Percentiles rank a stretch among this genome's conserved stretches.
These are phyloP conservation scores for Phytophthora foliorum DNA, from an alignment of 352 stramenopile species.

Conservation along the genomic window DNA sequence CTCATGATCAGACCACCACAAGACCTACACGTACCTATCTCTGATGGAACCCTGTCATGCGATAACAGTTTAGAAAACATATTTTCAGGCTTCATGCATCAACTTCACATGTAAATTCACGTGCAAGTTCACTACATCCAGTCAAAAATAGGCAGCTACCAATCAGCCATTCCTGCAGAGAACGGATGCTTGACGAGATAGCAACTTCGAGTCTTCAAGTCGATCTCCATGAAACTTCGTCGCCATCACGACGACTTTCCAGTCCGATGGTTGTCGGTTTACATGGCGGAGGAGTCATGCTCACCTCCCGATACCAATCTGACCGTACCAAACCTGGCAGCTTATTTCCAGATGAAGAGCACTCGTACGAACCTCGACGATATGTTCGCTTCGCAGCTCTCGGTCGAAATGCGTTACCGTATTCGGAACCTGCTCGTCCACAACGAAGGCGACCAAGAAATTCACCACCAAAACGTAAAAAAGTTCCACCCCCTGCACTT, in stretches of 20 bases:
- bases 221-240: not conserved
- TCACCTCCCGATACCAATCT: constrained; percentile 9
- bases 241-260: constrained; percentile 2
- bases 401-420: constrained; percentile 20
- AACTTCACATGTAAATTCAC: too few relatives aligned
- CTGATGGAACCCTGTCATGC: too few relatives aligned
- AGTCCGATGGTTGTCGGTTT: constrained; percentile 16
- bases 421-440: not conserved
- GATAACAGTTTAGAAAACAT: not conserved
- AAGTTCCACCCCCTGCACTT: not conserved
- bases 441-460: constrained; percentile 1
- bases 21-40: too few relatives aligned
- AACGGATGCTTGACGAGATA: not conserved
- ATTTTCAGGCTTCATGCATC: too few relatives aligned
- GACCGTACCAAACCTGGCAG: not conserved
- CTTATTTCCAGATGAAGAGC: constrained; percentile 36
- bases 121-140: too few relatives aligned
- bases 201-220: not conserved
- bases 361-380: constrained; percentile 22
- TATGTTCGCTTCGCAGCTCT: constrained; percentile 27
- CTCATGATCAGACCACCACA: not conserved
- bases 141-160: too few relatives aligned
- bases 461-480: constrained; percentile 10
- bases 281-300: constrained; percentile 15
- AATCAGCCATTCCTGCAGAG: not conserved